phyloP scores from a whole-genome alignment of 148 eudicot genomes.

The Persicaria maculosa region DNA sequence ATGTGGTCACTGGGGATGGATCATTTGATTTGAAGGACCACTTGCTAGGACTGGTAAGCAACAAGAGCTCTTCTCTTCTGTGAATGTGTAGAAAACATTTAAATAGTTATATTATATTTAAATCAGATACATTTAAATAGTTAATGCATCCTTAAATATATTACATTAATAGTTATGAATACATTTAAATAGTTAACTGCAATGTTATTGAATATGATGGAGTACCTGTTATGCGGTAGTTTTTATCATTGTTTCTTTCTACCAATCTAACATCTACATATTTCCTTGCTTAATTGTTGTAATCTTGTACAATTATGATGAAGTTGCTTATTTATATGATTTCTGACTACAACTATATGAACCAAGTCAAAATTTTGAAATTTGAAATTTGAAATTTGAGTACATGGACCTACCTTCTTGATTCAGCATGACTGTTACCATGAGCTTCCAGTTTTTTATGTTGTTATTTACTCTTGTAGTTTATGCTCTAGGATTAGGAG shows the following conservation, averaged over 20 bases:
- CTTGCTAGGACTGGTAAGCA: conserved; percentile 74
- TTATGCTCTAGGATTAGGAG: neutral
- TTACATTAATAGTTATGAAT: neutral
- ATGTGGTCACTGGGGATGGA: conserved; percentile 19
- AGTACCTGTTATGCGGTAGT: neutral
- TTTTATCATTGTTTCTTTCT: neutral
- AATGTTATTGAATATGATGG: neutral
- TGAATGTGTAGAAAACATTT: neutral
- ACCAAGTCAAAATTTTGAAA: too few relatives aligned
- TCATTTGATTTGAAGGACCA: conserved; percentile 36
- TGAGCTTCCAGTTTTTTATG: neutral
- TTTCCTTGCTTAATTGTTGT: neutral
- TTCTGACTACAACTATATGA: neutral
- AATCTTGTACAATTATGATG: neutral
- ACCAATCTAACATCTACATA: neutral
- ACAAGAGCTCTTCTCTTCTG: neutral
- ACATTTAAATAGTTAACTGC: too few relatives aligned
- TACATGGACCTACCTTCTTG: neutral
- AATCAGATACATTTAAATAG: neutral
- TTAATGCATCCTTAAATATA: neutral
- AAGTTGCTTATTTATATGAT: neutral
- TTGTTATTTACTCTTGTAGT: neutral
- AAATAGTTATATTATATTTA: neutral
- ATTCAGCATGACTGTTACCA: neutral
- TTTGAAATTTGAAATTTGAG: neutral